Conservation (phyloP, 2,329 filamentous ascomycete species). For the Juglanconis juglandina region DNA sequence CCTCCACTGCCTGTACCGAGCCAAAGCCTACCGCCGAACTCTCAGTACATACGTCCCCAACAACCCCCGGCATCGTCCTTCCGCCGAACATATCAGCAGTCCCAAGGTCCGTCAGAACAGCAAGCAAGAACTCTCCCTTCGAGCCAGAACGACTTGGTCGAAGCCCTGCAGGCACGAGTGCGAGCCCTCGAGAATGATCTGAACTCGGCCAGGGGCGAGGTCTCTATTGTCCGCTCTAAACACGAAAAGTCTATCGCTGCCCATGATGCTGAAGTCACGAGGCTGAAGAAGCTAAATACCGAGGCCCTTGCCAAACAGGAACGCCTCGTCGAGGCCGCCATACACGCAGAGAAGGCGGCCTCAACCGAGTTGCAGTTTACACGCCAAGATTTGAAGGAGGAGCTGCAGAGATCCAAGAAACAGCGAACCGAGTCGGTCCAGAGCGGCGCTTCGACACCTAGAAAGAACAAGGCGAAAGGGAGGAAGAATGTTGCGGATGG, state of each 20-base stretch:
- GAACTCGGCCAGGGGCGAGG: slow-evolving; percentile 65
- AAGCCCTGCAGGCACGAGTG: slow-evolving; percentile 50
- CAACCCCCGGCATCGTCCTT: slow-evolving; percentile 21
- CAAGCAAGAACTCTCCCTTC: slow-evolving; percentile 18
- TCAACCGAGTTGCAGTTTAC: slow-evolving; percentile 71
- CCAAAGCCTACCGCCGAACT: slow-evolving; percentile 14
- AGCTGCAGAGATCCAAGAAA: slow-evolving; percentile 40
- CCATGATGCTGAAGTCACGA: slow-evolving; percentile 59
- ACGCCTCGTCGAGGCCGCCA: slow-evolving; percentile 60
- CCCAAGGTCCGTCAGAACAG: slow-evolving; percentile 22
- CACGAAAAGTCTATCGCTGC: slow-evolving; percentile 59
- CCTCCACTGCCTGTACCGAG: slow-evolving; percentile 23
- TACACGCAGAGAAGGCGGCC: slow-evolving; percentile 61
- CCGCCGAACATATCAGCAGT: slow-evolving; percentile 28
- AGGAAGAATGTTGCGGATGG: slow-evolving; percentile 64
- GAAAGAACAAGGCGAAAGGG: slow-evolving; percentile 51
- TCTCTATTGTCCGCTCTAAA: slow-evolving; percentile 70
- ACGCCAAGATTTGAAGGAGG: slow-evolving; percentile 67
- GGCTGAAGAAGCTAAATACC: slow-evolving; percentile 59
- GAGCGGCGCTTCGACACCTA: slow-evolving; percentile 54
- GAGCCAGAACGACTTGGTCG: slow-evolving; percentile 36
- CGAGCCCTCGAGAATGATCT: slow-evolving; percentile 54
- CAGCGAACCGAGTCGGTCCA: slow-evolving; percentile 40
- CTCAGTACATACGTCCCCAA: slow-evolving; percentile 24
- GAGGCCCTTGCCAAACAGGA: slow-evolving; percentile 64